A percentile compares a stretch with the other conserved stretches of the same genome.
Evolutionary conservation across 2,329 filamentous ascomycete genomes (phyloP).

Genomic region (Phialophora macrospora): DNA sequence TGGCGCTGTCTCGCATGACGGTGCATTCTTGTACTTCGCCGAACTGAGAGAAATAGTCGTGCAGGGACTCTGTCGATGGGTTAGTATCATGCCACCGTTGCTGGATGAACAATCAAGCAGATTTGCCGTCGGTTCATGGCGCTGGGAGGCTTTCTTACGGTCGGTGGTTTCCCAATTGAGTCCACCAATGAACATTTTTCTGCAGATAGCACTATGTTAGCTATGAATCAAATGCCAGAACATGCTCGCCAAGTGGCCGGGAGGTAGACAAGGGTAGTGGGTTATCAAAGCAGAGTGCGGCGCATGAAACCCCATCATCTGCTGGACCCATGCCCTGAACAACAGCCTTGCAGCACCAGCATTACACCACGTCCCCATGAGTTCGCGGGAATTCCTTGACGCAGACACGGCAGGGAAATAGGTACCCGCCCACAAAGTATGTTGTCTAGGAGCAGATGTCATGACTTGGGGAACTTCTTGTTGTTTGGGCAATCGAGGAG

Average conservation of each 20-base stretch:
- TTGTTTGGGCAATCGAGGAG: slow-evolving; percentile 14
- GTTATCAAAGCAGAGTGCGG: background rate
- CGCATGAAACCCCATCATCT: background rate
- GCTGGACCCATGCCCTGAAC: background rate
- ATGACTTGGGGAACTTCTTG: slow-evolving; percentile 5
- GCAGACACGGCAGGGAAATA: background rate
- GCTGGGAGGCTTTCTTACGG: slow-evolving; percentile 65
- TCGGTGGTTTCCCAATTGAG: slow-evolving; percentile 99
- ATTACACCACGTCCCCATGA: background rate
- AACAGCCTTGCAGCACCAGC: slow-evolving; percentile 1
- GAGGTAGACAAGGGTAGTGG: background rate
- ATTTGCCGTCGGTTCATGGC: slow-evolving; percentile 10
- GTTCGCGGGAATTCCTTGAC: background rate
- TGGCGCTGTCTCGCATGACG: slow-evolving; percentile 97
- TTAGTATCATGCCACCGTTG: slow-evolving; percentile 15
- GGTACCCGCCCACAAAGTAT: background rate
- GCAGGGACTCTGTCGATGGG: slow-evolving; percentile 75
- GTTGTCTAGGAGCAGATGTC: slow-evolving; percentile 2
- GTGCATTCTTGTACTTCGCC: slow-evolving; percentile 97
- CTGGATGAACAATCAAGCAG: background rate
- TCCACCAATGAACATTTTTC: slow-evolving; percentile 99
- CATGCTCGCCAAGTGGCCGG: background rate
- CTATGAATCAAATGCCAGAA: slow-evolving; percentile 25
- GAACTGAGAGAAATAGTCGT: slow-evolving; percentile 97
- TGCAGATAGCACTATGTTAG: slow-evolving; percentile 55